phyloP scores from a whole-genome alignment of 805 yeast genomes.

The Myxozyma lipomycoides region DNA sequence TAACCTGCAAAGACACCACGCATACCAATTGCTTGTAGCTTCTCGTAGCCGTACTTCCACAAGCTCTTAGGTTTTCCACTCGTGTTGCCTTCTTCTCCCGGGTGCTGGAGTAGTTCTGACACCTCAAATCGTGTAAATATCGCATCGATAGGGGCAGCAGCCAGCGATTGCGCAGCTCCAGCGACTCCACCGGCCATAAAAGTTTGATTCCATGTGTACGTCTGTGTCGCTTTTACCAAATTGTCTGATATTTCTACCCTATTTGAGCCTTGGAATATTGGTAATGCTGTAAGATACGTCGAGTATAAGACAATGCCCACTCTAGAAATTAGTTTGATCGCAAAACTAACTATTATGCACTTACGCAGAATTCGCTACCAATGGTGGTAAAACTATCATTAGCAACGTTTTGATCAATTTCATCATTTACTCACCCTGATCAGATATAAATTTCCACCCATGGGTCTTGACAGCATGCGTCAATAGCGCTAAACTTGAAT shows the following conservation, averaged over 20 bases:
- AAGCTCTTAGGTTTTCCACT: slow-evolving; percentile 45
- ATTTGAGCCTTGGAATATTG: slow-evolving; percentile 25
- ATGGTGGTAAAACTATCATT: slow-evolving; percentile 66
- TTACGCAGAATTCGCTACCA: slow-evolving; percentile 74
- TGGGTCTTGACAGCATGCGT: slow-evolving; percentile 64
- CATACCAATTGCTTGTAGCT: slow-evolving; percentile 68
- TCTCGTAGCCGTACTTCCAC: slow-evolving; percentile 71
- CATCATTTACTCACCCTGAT: slow-evolving; percentile 40
- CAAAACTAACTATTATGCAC: neutral
- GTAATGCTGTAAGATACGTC: slow-evolving; percentile 54
- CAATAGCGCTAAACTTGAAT: slow-evolving; percentile 73
- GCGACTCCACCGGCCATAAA: slow-evolving; percentile 80
- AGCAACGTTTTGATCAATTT: neutral
- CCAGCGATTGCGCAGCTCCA: slow-evolving; percentile 81
- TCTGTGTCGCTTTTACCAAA: slow-evolving; percentile 18
- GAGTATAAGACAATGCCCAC: slow-evolving; percentile 84
- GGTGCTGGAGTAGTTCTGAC: slow-evolving; percentile 56
- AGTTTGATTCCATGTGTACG: slow-evolving; percentile 49
- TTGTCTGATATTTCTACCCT: neutral
- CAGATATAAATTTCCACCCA: slow-evolving; percentile 86
- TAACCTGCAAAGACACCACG: slow-evolving; percentile 89
- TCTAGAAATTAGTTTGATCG: slow-evolving; percentile 6
- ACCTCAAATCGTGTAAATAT: slow-evolving; percentile 76
- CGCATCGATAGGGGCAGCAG: slow-evolving; percentile 93
- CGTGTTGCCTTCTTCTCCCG: neutral